A percentile compares a stretch with the other conserved stretches of the same genome.
Conservation (phyloP, 1,139 yeast species). For the Sugiyamaella neomexicana region DNA sequence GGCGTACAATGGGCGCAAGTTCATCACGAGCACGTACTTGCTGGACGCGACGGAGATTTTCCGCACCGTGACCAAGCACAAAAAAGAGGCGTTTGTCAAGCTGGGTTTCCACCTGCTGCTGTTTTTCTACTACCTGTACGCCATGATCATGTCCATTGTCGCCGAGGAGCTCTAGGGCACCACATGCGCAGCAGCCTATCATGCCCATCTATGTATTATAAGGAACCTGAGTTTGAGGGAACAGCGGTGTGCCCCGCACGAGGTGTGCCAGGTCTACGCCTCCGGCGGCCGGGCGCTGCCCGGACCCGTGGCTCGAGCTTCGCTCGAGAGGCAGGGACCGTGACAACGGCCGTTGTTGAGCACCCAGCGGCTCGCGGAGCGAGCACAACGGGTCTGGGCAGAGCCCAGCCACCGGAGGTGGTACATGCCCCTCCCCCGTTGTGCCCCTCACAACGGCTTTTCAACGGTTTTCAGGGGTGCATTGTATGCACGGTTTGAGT, state of each 20-base stretch:
- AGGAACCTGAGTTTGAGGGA: no score
- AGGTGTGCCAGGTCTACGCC: no score
- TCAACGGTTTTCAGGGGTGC: background rate
- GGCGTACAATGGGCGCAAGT: slow-evolving; percentile 75
- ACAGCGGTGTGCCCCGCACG: no score
- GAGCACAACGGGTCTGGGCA: background rate
- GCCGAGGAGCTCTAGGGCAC: slow-evolving; percentile 18
- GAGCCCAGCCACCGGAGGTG: background rate
- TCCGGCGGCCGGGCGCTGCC: no score
- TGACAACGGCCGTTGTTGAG: background rate
- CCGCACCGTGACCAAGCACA: slow-evolving; percentile 84
- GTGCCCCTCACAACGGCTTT: background rate
- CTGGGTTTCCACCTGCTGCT: slow-evolving; percentile 81
- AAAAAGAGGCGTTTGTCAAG: slow-evolving; percentile 83
- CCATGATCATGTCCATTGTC: slow-evolving; percentile 89
- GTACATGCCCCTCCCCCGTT: no score
- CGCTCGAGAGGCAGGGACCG: no score
- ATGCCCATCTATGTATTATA: background rate
- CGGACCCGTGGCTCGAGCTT: no score
- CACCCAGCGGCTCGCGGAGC: background rate
- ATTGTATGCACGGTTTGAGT: background rate
- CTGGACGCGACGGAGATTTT: slow-evolving; percentile 94
- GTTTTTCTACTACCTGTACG: slow-evolving; percentile 89
- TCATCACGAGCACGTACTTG: slow-evolving; percentile 65
- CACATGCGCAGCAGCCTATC: background rate